Base-by-base conservation (phyloP, 176 grass and related monocot species). In the Tillandsia fasciculata region DNA sequence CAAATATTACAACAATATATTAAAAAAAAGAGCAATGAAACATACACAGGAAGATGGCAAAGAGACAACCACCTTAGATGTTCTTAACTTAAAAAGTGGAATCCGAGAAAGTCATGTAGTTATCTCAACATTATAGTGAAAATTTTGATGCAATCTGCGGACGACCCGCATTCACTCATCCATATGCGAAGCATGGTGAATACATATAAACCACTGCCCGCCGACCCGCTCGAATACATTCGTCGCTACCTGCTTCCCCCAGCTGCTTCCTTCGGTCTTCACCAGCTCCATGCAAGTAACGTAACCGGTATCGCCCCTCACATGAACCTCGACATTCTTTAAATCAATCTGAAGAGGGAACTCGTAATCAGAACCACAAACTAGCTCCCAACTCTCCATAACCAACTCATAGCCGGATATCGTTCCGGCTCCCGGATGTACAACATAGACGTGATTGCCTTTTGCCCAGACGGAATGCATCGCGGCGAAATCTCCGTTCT, bases 331-430 rank as follows among this genome's bases (percentile, higher is more conserved):
- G 3, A 96, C 72, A 68, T 88, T 80, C 75, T 84, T 82, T 63
- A 96, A 81, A 74, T 96, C 91, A 29, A 91, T 84, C 53, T 79
- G 84, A 10, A 96, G 77, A 9, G 91, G 91, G 74, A 96, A 96
- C 69, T 96, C 91, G 12, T 86, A 75, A 26, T 82, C 91, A 1
- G 83, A 73, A 15, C 67, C 77, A 2, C 78, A 91, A 50, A 96
- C 92, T 64, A 87, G 81, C 76, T 96, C 92, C 92, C 92, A 92
- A 75, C 92, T 92, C 79, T 73, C 83, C 88, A 89, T 91, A 50
- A 92, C 92, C 74, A 84, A 68, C n/a, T 96, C 92, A 56, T 92
- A 85, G 10, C 88, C 86, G 0, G 84, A 74, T 53, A 96, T 92
- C 52, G 81, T 47, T 6, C 86, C 81, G 8, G 88, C 81, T 2